Percentiles rank a stretch among this genome's conserved stretches.
These are phyloP conservation scores for Microthyrium microscopicum DNA, from an alignment of 2,329 filamentous ascomycete genomes.

Conservation along the genomic window DNA sequence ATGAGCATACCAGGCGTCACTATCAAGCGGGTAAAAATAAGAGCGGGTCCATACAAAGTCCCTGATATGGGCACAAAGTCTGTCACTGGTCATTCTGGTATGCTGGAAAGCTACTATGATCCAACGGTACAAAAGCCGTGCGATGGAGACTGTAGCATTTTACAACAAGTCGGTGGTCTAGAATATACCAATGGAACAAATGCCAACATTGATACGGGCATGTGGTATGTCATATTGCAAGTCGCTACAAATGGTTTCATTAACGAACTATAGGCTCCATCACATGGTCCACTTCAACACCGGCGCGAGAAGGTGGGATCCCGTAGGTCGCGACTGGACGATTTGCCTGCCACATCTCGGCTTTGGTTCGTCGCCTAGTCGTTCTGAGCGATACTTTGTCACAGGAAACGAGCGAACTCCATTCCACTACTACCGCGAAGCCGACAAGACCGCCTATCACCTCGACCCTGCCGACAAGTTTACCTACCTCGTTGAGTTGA, in stretches of 20 bases:
- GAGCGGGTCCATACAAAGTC: not conserved
- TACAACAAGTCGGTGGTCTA: not conserved
- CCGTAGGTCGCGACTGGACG: constrained; percentile 35
- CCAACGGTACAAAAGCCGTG: not conserved
- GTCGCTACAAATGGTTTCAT: too few species aligned
- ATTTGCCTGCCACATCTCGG: constrained; percentile 28
- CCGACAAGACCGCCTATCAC: not conserved
- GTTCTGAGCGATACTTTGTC: constrained; percentile 19
- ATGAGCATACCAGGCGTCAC: not conserved
- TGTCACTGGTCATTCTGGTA: not conserved
- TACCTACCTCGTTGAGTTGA: constrained; percentile 1
- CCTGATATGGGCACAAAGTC: not conserved
- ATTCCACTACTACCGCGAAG: too few species aligned
- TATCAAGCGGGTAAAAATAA: not conserved
- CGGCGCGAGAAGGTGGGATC: constrained; percentile 32
- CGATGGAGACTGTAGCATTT: not conserved
- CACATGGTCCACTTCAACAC: constrained; percentile 16
- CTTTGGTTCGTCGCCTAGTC: constrained; percentile 38
- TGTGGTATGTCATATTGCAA: constrained; percentile 22
- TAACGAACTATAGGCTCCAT: too few species aligned
- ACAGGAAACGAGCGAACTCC: not conserved
- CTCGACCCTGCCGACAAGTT: not conserved
- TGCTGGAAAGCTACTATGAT: not conserved
- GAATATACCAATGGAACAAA: not conserved
- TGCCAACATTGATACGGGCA: not conserved